These are phyloP conservation scores for Mrakia gelida DNA, from an alignment of 768 basidiomycete genomes.

Conservation along the genomic window DNA sequence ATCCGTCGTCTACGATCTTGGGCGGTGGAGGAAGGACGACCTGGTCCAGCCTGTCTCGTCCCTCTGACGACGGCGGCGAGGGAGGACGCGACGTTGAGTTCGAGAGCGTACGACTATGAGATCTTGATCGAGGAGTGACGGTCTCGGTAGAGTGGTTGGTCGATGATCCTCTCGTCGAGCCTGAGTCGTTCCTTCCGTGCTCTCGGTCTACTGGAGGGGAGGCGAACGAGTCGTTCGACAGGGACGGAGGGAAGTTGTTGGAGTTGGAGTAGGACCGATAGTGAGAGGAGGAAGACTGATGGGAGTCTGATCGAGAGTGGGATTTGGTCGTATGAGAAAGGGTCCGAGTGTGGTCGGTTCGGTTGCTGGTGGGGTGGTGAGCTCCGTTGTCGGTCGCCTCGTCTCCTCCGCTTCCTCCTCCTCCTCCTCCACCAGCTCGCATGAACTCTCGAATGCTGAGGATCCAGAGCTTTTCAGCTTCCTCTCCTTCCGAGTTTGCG, in stretches of 20 bases:
- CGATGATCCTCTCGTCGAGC: not conserved
- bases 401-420: constrained; percentile 6
- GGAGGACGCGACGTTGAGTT: constrained; percentile 12
- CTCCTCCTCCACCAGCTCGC: not conserved
- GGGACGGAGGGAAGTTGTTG: not conserved
- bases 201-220: constrained; percentile 6
- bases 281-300: constrained; percentile 4
- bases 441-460: constrained; percentile 16
- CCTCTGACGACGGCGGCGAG: constrained; percentile 6
- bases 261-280: constrained; percentile 7
- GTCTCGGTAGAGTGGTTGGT: not conserved
- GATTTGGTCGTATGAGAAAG: not conserved
- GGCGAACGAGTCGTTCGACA: constrained; percentile 8
- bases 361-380: not conserved
- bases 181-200: not conserved
- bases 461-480: constrained; percentile 26
- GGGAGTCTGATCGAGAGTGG: constrained; percentile 1
- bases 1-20: constrained; percentile 1
- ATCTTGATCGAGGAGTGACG: not conserved
- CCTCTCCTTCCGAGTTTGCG: not conserved
- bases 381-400: constrained; percentile 2
- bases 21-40: not conserved
- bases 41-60: not conserved
- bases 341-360: not conserved
- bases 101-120: not conserved